A percentile compares a stretch with the other conserved stretches of the same genome.
phyloP scores from a whole-genome alignment of 2,329 filamentous ascomycete species.

The Akanthomyces uredinophilus region DNA sequence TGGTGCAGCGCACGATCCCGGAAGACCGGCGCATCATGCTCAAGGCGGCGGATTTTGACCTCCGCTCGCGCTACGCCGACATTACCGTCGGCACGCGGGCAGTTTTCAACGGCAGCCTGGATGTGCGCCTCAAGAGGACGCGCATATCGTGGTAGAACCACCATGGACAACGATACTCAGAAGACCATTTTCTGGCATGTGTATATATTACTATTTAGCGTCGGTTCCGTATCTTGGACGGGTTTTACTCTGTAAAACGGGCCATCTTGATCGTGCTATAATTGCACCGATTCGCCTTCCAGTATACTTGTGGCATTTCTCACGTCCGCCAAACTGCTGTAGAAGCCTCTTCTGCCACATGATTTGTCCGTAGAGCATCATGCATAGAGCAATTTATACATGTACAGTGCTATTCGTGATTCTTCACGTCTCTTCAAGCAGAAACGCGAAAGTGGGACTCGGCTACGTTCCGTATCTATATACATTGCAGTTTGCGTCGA shows the following conservation, averaged over 20 bases:
- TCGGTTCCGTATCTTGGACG: neutral
- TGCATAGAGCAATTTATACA: neutral
- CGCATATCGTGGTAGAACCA: conserved; percentile 41
- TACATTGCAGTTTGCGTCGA: too few species aligned
- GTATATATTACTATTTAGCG: neutral
- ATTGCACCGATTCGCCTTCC: neutral
- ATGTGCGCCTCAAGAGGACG: conserved; percentile 43
- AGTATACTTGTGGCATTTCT: too few species aligned
- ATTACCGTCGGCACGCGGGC: conserved; percentile 51
- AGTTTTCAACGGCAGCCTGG: conserved; percentile 40
- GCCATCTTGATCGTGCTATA: neutral
- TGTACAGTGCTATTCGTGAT: neutral
- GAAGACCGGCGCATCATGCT: conserved; percentile 53
- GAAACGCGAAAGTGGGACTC: neutral
- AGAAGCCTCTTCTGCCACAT: too few species aligned
- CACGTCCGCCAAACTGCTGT: too few species aligned
- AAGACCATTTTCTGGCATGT: neutral
- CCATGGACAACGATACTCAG: neutral
- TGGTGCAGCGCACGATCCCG: conserved; percentile 32
- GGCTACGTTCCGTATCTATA: neutral
- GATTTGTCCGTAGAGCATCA: neutral
- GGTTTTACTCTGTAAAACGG: neutral
- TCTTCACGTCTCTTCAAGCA: neutral
- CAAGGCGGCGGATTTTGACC: conserved; percentile 51
- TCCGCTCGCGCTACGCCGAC: conserved; percentile 44